Percentiles rank a stretch among this genome's conserved stretches.
phyloP scores from a whole-genome alignment of 2,329 filamentous ascomycete genomes.

The Colletotrichum nymphaeae region DNA sequence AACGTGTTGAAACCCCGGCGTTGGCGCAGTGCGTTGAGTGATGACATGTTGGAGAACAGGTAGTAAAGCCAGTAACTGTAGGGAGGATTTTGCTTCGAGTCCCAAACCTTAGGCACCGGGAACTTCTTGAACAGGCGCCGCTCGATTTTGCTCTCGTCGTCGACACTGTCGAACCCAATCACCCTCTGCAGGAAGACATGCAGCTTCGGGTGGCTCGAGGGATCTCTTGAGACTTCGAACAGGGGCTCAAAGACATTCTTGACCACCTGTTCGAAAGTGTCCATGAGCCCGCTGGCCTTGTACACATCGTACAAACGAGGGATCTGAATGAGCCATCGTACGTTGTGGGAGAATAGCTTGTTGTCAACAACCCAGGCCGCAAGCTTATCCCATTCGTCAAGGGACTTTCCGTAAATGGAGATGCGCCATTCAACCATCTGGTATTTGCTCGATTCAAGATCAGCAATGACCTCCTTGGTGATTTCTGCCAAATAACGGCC shows the following conservation, averaged over 20 bases:
- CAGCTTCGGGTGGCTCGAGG: constrained; percentile 87
- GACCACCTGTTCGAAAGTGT: constrained; percentile 90
- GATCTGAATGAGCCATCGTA: constrained; percentile 96
- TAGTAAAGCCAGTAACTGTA: constrained; percentile 99
- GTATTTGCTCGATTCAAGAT: constrained; percentile 98
- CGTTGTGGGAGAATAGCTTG: constrained; percentile 97
- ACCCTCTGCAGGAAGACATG: constrained; percentile 95
- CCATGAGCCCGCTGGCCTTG: constrained; percentile 88
- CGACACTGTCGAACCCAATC: constrained; percentile 96
- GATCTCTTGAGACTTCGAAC: constrained; percentile 93
- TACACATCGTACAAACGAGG: constrained; percentile 96
- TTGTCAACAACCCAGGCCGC: constrained; percentile 98
- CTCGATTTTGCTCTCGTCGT: constrained; percentile 97
- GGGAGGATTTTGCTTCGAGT: constrained; percentile 92
- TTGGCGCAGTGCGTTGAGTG: constrained; percentile 91
- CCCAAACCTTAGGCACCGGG: constrained; percentile 88
- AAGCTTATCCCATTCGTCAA: constrained; percentile 97
- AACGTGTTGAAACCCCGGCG: constrained; percentile 96
- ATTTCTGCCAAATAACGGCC: constrained; percentile 97
- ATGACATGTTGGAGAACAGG: constrained; percentile 92
- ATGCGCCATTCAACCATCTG: constrained; percentile 99
- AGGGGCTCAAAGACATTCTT: constrained; percentile 92
- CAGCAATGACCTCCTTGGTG: constrained; percentile 96
- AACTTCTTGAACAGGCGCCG: constrained; percentile 96
- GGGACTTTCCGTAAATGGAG: constrained; percentile 91